A percentile compares a stretch with the other conserved stretches of the same genome.
Conservation (phyloP, 164 flowering plant genomes). For the Magnolia kwangsiensis region DNA sequence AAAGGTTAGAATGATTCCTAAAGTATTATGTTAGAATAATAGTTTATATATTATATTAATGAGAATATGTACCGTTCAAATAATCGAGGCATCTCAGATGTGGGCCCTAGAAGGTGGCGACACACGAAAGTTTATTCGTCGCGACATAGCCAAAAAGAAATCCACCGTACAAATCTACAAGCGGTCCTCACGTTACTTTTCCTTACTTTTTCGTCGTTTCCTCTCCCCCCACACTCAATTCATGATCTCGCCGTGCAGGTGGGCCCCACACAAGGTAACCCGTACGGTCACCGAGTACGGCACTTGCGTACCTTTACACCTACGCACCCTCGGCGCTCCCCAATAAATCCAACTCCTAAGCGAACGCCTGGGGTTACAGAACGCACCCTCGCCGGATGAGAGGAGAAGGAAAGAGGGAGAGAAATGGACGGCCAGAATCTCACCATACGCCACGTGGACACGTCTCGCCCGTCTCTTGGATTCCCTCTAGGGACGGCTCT, state of each 20-base stretch:
- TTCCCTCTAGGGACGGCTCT: conserved; percentile 89
- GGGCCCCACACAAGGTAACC: conserved; percentile 23
- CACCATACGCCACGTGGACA: conserved; percentile 38
- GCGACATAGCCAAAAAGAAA: no score
- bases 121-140: no score
- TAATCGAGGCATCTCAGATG: no score
- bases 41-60: no score
- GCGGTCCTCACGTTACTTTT: no score
- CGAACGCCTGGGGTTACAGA: not conserved
- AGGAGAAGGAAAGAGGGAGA: conserved; percentile 3
- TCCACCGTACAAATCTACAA: no score
- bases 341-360: conserved; percentile 1
- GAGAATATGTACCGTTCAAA: no score
- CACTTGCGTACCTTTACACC: conserved; percentile 11
- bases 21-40: no score
- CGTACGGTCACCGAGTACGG: conserved; percentile 14
- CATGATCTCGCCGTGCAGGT: conserved; percentile 8
- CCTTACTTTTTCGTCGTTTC: not conserved
- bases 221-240: not conserved
- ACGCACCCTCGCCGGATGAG: not conserved
- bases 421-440: conserved; percentile 50
- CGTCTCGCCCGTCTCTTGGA: conserved; percentile 73
- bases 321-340: conserved; percentile 8
- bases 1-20: no score
- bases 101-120: no score